These are phyloP conservation scores for Petunia secreta DNA, from an alignment of 257 asterid species.

Conservation along the genomic window DNA sequence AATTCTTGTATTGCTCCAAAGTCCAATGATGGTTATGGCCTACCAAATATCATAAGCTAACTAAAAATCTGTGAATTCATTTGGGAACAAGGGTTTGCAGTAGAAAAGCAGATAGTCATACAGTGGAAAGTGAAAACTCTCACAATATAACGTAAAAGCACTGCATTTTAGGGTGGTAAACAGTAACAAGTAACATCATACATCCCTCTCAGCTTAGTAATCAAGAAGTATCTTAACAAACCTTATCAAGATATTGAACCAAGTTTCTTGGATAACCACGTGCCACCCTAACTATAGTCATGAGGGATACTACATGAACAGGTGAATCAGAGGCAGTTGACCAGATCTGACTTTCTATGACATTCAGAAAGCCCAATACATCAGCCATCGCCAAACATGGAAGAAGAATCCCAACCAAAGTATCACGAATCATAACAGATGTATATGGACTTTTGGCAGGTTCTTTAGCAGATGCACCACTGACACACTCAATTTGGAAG, in stretches of 20 bases:
- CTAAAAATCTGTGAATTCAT: neutral
- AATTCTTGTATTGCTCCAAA: constrained; percentile 15
- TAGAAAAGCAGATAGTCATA: constrained; percentile 3
- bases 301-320: constrained; percentile 83
- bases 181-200: constrained; percentile 8
- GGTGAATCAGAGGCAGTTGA: constrained; percentile 99
- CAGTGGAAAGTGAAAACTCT: neutral
- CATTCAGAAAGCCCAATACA: constrained; percentile 79
- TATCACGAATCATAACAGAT: constrained; percentile 63
- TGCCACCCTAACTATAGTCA: constrained; percentile 79
- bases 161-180: neutral
- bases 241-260: constrained; percentile 90
- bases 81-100: constrained; percentile 2
- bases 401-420: constrained; percentile 80
- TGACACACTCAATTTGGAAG: constrained; percentile 95
- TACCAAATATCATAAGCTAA: constrained; percentile 19
- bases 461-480: constrained; percentile 57
- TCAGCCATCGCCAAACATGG: constrained; percentile 98
- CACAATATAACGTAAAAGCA: neutral
- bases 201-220: constrained; percentile 16
- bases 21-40: neutral
- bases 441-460: constrained; percentile 46
- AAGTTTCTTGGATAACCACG: constrained; percentile 92
- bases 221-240: constrained; percentile 48
- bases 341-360: constrained; percentile 90